A percentile compares a stretch with the other conserved stretches of the same genome.
These are phyloP conservation scores for Akebia trifoliata DNA, from an alignment of 164 flowering plant species.

Conservation along the genomic window DNA sequence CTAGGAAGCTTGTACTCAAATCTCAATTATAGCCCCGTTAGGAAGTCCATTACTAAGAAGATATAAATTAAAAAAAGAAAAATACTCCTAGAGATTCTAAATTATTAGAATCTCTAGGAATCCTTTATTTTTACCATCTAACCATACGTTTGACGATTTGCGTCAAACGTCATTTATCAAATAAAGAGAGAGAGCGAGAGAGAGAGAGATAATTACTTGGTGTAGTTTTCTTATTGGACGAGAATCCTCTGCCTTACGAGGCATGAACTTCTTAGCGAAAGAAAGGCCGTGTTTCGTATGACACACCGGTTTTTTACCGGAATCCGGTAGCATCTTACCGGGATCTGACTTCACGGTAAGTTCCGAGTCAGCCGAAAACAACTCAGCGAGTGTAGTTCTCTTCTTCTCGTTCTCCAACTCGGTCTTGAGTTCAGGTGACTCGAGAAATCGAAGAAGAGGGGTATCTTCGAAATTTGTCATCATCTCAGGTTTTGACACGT, in stretches of 20 bases:
- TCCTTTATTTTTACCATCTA: too few species aligned
- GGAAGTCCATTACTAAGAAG: too few species aligned
- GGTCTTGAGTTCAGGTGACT: constrained; percentile 5
- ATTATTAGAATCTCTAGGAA: too few species aligned
- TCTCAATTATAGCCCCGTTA: too few species aligned
- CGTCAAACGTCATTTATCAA: not conserved
- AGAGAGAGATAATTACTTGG: constrained; percentile 29
- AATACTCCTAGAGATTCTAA: too few species aligned
- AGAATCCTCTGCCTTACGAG: constrained; percentile 33
- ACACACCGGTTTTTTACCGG: constrained; percentile 14
- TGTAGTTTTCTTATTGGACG: constrained; percentile 44
- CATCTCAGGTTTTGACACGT: not conserved
- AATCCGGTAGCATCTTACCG: not conserved
- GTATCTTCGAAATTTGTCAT: constrained; percentile 11
- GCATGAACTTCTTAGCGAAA: constrained; percentile 44
- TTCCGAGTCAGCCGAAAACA: constrained; percentile 47
- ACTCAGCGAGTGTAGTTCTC: constrained; percentile 64
- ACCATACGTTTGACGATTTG: not conserved
- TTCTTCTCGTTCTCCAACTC: constrained; percentile 20
- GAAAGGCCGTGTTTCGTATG: constrained; percentile 23
- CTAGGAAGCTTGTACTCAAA: too few species aligned
- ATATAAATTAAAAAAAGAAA: too few species aligned
- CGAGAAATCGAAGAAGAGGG: constrained; percentile 8
- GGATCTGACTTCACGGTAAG: constrained; percentile 2
- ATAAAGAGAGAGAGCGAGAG: not conserved